Percentiles rank a stretch among this genome's conserved stretches.
Evolutionary conservation across 371 early-diverging fungal genomes (phyloP).

Genomic region (Mucor velutinosus): DNA sequence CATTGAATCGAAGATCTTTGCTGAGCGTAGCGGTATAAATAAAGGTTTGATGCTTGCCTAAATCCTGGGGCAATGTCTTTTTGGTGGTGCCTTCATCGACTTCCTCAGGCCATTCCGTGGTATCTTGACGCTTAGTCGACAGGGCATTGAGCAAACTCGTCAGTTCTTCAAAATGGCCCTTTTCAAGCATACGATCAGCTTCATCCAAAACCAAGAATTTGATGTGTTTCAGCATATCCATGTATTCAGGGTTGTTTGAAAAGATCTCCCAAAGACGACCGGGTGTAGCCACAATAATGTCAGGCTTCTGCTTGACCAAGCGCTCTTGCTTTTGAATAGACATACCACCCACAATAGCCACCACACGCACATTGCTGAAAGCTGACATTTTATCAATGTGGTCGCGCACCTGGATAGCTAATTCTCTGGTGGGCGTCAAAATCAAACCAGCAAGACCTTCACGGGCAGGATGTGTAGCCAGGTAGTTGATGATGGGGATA

Average conservation of each 20-base stretch:
- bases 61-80: conserved; percentile 15
- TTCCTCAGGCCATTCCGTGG: conserved; percentile 47
- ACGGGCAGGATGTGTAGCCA: conserved; percentile 41
- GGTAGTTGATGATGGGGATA: conserved; percentile 78
- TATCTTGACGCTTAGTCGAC: conserved; percentile 52
- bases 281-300: conserved; percentile 97
- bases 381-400: conserved; percentile 68
- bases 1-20: conserved; percentile 65
- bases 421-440: conserved; percentile 90
- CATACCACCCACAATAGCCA: conserved; percentile 93
- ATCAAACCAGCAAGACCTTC: conserved; percentile 59
- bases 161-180: conserved; percentile 88
- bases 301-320: conserved; percentile 65
- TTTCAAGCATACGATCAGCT: conserved; percentile 97
- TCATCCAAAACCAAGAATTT: conserved; percentile 93
- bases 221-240: conserved; percentile 51
- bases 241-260: conserved; percentile 62
- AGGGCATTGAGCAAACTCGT: conserved; percentile 60
- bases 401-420: conserved; percentile 88
- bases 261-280: conserved; percentile 96
- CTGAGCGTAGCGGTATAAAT: conserved; percentile 96
- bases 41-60: conserved; percentile 80
- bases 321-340: conserved; percentile 89
- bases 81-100: conserved; percentile 18
- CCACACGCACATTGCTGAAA: conserved; percentile 51